A percentile compares a stretch with the other conserved stretches of the same genome.
Evolutionary conservation across 2,329 filamentous ascomycete species (phyloP).

Genomic region (Neocucurbitaria cava): DNA sequence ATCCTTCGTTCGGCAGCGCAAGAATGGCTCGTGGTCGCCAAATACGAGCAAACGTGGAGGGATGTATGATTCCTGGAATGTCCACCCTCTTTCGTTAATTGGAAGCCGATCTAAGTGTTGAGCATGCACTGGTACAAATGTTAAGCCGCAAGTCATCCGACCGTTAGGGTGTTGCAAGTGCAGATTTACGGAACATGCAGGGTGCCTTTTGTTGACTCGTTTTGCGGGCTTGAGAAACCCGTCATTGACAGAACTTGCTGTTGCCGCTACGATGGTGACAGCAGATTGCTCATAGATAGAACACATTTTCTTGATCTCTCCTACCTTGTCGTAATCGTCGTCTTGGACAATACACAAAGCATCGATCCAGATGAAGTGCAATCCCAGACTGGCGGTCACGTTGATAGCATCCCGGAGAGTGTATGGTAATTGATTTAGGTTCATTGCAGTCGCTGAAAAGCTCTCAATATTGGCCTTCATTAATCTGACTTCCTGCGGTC

Average conservation of each 20-base stretch:
- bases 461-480: background rate
- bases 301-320: background rate
- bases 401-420: conserved; percentile 1
- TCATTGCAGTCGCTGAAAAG: background rate
- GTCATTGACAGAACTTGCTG: background rate
- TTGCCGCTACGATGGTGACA: background rate
- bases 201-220: too few relatives aligned
- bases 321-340: background rate
- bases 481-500: background rate
- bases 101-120: too few relatives aligned
- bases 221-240: background rate
- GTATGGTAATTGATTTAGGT: background rate
- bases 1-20: too few relatives aligned
- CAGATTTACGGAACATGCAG: too few relatives aligned
- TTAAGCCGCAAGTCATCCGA: too few relatives aligned
- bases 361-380: background rate
- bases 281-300: background rate
- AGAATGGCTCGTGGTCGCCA: too few relatives aligned
- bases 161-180: too few relatives aligned
- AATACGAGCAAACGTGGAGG: too few relatives aligned
- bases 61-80: too few relatives aligned
- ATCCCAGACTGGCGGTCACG: background rate
- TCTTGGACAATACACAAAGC: background rate
- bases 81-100: too few relatives aligned
- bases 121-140: too few relatives aligned